Evolutionary conservation across 768 basidiomycete species (phyloP).

Genomic region (Rossbeevera mucosa): DNA sequence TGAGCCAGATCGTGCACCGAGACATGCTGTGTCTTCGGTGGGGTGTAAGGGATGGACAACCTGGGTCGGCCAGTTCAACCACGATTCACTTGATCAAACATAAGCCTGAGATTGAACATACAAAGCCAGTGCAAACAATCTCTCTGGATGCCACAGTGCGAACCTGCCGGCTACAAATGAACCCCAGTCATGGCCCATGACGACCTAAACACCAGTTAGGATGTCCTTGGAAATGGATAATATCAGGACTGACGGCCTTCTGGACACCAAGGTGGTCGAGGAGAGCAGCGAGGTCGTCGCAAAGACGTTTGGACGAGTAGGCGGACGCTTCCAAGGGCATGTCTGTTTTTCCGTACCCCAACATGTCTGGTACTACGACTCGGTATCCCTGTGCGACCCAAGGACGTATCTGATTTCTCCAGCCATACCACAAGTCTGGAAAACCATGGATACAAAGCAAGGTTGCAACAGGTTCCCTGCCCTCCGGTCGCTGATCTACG

Average conservation of each 20-base stretch:
- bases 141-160: slow-evolving; percentile 66
- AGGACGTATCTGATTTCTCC: slow-evolving; percentile 68
- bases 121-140: slow-evolving; percentile 57
- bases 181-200: slow-evolving; percentile 85
- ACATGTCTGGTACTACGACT: slow-evolving; percentile 48
- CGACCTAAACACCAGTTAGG: slow-evolving; percentile 36
- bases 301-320: slow-evolving; percentile 58
- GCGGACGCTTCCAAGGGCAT: slow-evolving; percentile 51
- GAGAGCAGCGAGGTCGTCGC: slow-evolving; percentile 60
- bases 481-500: slow-evolving; percentile 58
- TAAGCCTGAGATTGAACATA: slow-evolving; percentile 40
- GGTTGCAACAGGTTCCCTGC: slow-evolving; percentile 39
- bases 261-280: slow-evolving; percentile 51
- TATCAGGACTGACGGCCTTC: slow-evolving; percentile 45
- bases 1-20: slow-evolving; percentile 49
- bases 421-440: slow-evolving; percentile 71
- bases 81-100: not conserved
- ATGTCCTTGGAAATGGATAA: not conserved
- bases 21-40: slow-evolving; percentile 47
- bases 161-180: slow-evolving; percentile 59
- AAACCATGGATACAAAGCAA: slow-evolving; percentile 79
- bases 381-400: slow-evolving; percentile 62
- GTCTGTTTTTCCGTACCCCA: slow-evolving; percentile 63
- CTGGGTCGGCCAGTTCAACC: slow-evolving; percentile 33
- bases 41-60: slow-evolving; percentile 61